phyloP scores from a whole-genome alignment of 2,329 filamentous ascomycete genomes.

The Cercospora nicotianae region DNA sequence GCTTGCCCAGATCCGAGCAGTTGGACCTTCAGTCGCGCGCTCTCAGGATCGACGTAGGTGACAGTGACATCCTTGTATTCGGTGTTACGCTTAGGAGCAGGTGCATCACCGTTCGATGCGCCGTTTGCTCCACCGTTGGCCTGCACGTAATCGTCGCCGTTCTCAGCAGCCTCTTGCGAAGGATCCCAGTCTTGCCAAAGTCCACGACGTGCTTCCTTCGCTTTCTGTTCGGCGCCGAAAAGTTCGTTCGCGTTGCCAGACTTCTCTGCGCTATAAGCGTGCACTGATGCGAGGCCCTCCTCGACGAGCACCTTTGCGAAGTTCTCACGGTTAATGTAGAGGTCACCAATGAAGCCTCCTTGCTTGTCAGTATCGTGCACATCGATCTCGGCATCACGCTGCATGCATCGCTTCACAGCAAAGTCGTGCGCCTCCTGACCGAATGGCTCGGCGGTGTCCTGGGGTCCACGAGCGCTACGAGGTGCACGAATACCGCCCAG shows the following conservation, averaged over 20 bases:
- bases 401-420: constrained; percentile 82
- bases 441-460: constrained; percentile 85
- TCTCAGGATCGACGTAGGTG: constrained; percentile 78
- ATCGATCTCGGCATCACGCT: constrained; percentile 94
- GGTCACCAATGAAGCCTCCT: constrained; percentile 91
- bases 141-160: constrained; percentile 43
- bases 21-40: constrained; percentile 84
- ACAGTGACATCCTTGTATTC: constrained; percentile 95
- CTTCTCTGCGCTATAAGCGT: constrained; percentile 94
- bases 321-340: constrained; percentile 93
- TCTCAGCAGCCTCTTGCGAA: constrained; percentile 70
- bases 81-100: constrained; percentile 62
- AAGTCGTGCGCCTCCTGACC: constrained; percentile 93
- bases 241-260: constrained; percentile 85
- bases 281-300: constrained; percentile 88
- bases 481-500: constrained; percentile 90
- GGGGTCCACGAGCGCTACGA: constrained; percentile 75
- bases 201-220: constrained; percentile 84
- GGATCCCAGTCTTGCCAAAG: constrained; percentile 96
- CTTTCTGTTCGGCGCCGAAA: constrained; percentile 80
- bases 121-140: constrained; percentile 47
- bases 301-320: constrained; percentile 92
- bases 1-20: constrained; percentile 83
- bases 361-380: constrained; percentile 94
- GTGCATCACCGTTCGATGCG: constrained; percentile 49